phyloP scores from a whole-genome alignment of 2,329 filamentous ascomycete species.

The Sclerotinia trifoliorum region DNA sequence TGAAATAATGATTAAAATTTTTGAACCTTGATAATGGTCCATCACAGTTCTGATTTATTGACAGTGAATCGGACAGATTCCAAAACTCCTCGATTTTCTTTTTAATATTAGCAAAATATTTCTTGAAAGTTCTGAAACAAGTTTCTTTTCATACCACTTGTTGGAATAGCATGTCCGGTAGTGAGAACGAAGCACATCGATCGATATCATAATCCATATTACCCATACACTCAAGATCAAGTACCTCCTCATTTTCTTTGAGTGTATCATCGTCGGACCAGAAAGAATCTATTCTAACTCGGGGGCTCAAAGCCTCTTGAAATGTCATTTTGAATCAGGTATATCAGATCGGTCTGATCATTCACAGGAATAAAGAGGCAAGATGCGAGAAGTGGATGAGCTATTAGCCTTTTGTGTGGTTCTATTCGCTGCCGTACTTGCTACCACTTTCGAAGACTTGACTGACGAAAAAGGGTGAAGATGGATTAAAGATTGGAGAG shows the following conservation, averaged over 20 bases:
- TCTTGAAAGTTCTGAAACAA: background rate
- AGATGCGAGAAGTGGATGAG: background rate
- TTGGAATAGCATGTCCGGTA: background rate
- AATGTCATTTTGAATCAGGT: background rate
- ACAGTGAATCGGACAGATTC: background rate
- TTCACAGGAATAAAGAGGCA: background rate
- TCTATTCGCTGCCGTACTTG: background rate
- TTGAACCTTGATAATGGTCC: background rate
- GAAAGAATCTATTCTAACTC: background rate
- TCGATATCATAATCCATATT: background rate
- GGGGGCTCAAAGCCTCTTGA: too few relatives aligned
- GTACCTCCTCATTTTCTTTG: background rate
- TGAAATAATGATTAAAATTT: background rate
- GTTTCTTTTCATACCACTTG: background rate
- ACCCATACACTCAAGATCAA: background rate
- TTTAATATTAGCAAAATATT: background rate
- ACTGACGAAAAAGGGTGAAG: background rate
- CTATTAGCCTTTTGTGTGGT: too few relatives aligned
- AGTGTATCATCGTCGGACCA: background rate
- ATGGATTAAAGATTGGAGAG: background rate
- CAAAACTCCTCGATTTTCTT: background rate
- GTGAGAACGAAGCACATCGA: background rate
- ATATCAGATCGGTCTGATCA: background rate
- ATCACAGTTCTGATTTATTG: background rate
- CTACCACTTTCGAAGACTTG: background rate